phyloP scores from a whole-genome alignment of 345 rosid genomes.

The Cardiospermum halicacabum region DNA sequence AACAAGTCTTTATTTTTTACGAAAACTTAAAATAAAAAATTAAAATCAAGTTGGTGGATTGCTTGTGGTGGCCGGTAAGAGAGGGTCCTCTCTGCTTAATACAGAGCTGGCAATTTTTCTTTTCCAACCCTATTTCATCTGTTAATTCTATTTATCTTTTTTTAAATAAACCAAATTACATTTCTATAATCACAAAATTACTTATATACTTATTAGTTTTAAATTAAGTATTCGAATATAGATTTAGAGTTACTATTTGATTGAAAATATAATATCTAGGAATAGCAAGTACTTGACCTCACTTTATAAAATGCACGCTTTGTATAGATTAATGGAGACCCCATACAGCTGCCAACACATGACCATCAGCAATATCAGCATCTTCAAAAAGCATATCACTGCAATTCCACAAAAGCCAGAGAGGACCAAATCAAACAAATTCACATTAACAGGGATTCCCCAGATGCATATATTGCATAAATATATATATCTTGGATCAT shows the following conservation, averaged over 20 bases:
- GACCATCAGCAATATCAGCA: constrained; percentile 1
- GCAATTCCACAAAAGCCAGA: not conserved
- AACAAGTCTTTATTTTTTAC: too few relatives aligned
- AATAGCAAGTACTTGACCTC: too few relatives aligned
- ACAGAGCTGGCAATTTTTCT: constrained; percentile 8
- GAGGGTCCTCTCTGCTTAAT: not conserved
- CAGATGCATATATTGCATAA: not conserved
- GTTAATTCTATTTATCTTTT: not conserved
- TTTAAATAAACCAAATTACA: not conserved
- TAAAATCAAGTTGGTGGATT: not conserved
- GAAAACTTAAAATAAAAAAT: not conserved
- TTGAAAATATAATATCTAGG: too few relatives aligned
- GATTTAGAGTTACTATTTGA: too few relatives aligned
- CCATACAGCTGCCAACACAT: not conserved
- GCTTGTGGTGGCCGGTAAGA: constrained; percentile 2
- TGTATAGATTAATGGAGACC: not conserved
- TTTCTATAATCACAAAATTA: too few relatives aligned
- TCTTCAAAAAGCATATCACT: not conserved
- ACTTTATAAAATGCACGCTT: too few relatives aligned
- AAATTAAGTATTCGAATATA: too few relatives aligned
- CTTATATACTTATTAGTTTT: too few relatives aligned
- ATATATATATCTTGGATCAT: not conserved
- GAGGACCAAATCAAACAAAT: not conserved
- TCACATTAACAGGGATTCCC: not conserved
- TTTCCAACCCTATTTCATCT: not conserved